Evolutionary conservation across 192 early-diverging fungal genomes (phyloP), one percentile per base, ranked within the genome.

Genomic region (Diversispora eburnea): DNA sequence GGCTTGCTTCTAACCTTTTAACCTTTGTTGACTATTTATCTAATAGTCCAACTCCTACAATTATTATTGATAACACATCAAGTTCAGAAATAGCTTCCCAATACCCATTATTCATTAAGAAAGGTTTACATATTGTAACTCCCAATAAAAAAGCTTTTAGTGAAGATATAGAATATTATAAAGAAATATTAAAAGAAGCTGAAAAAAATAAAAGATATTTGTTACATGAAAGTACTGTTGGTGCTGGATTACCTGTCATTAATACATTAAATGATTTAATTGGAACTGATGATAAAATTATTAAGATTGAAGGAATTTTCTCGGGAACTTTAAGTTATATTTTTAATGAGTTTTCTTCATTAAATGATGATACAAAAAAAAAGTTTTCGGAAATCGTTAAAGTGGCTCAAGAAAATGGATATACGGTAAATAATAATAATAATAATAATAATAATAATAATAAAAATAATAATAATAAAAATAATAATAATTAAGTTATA

Each of bases 131-230:
- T 75, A 80, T 99, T 15, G 95, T 97, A 47, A 98, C 97, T 3
- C 97, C 97, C 52, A 99, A 99, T 91, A 99, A 99, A 84, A 97
- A 97, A 85, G 95, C 79, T 8, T 99, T 98, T 77, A 94, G 94
- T 15, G 88, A 91, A 49, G 78, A 88, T 47, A 51, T 89, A 41
- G 72, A 70, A 12, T 82, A 97, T 17, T 99, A 88, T 82, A 84
- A 87, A 47, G 85, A 85, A 66, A 97, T 98, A 75, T 79, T 84
- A 72, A 77, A 84, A 19, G 79, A 90, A 22, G 72, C 86, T 19
- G 51, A 64, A 6, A 82, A 82, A 3, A 81, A 80, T 41, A 83
- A 83, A 17, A 86, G 91, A 19, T 78, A 89, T 17, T 89, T 91
- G 46, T 94, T 90, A 80, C 94, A 99, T 75, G 97, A 99, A 80